Evolutionary conservation across 768 basidiomycete species (phyloP).

Genomic region (Tricholoma hemisulphureum): DNA sequence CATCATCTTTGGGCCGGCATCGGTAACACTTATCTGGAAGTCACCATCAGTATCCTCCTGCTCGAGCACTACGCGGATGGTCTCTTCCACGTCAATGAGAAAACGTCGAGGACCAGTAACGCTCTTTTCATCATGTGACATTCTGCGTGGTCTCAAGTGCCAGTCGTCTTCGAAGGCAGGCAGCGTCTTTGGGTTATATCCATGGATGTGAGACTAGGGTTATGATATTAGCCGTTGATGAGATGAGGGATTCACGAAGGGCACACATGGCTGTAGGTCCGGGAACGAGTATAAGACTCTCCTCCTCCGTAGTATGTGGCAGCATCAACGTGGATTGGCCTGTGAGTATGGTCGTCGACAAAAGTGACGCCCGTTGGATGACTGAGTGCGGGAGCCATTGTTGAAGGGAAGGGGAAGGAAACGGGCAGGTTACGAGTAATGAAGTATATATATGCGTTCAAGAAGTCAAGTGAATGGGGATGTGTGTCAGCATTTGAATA

Average conservation of each 20-base stretch:
- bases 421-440: too few relatives aligned
- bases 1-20: conserved; percentile 96
- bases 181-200: conserved; percentile 65
- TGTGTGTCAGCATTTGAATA: too few relatives aligned
- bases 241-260: background rate
- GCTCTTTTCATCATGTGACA: conserved; percentile 93
- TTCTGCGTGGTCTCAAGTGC: conserved; percentile 68
- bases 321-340: conserved; percentile 62
- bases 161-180: conserved; percentile 78
- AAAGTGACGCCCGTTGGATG: conserved; percentile 68
- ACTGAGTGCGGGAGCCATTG: conserved; percentile 64
- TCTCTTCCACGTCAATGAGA: conserved; percentile 97
- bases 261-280: conserved; percentile 86
- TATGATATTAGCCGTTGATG: conserved; percentile 6
- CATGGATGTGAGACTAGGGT: conserved; percentile 65
- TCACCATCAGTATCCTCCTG: conserved; percentile 98
- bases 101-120: conserved; percentile 80
- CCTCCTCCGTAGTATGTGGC: conserved; percentile 80
- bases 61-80: conserved; percentile 91
- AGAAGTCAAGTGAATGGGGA: too few relatives aligned
- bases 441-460: too few relatives aligned
- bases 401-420: background rate
- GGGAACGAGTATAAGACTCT: conserved; percentile 75
- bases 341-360: conserved; percentile 55
- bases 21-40: conserved; percentile 94